Evolutionary conservation across 169 alveolate species (phyloP).

Genomic region (Plasmodium coatneyi): DNA sequence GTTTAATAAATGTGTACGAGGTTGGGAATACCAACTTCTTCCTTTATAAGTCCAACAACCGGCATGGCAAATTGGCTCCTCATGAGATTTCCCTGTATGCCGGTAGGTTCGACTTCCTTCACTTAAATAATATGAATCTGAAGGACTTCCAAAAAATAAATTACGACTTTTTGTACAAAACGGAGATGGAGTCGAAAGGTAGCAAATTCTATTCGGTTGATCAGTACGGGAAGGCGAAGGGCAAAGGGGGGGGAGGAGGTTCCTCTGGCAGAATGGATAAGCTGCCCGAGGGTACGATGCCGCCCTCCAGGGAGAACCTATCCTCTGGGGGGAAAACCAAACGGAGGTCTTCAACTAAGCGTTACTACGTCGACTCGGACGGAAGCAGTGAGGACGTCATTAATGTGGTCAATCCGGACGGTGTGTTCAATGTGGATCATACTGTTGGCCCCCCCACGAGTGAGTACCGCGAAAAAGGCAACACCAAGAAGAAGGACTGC

Average conservation of each 20-base stretch:
- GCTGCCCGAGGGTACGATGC: neutral
- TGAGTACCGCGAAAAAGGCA: neutral
- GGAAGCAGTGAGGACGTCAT: neutral
- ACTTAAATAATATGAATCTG: slow-evolving; percentile 39
- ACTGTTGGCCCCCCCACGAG: slow-evolving; percentile 5
- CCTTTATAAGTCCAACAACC: slow-evolving; percentile 50
- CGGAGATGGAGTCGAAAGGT: neutral
- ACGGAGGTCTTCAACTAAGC: neutral
- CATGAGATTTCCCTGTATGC: slow-evolving; percentile 53
- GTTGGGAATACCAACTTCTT: slow-evolving; percentile 18
- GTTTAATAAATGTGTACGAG: slow-evolving; percentile 34
- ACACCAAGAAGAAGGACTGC: slow-evolving; percentile 1
- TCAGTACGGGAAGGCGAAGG: slow-evolving; percentile 13
- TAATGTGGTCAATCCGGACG: neutral
- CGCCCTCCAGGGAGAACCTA: neutral
- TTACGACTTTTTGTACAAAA: slow-evolving; percentile 66
- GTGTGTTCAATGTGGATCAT: neutral
- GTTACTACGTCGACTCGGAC: neutral
- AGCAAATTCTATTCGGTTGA: slow-evolving; percentile 33
- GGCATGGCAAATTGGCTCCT: slow-evolving; percentile 20
- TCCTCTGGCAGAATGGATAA: neutral
- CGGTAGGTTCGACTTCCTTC: slow-evolving; percentile 49
- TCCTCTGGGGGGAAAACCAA: neutral
- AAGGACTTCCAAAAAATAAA: slow-evolving; percentile 45
- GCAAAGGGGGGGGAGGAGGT: slow-evolving; percentile 18